Base-by-base conservation (phyloP, 2,329 filamentous ascomycete genomes). In the Stylonectria norvegica region DNA sequence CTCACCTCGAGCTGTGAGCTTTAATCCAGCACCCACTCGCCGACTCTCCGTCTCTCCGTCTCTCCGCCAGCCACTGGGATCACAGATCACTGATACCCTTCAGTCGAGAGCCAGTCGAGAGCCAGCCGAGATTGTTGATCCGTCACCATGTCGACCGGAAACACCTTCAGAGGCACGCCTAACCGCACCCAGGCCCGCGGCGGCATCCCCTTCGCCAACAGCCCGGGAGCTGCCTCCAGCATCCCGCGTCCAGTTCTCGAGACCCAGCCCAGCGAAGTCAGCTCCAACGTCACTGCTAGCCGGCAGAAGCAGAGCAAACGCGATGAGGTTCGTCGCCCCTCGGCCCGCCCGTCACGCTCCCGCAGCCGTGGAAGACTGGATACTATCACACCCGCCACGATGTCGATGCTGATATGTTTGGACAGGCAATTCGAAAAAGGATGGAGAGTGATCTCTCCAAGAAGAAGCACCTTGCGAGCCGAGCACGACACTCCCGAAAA, bases 371-470 rank as follows among this genome's bases (percentile, higher is more conserved):
- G n/a, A 23, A 10, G n/a, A 18, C n/a, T 23, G 22, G 9, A 16
- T 15, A 7, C 19, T 10, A 20, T 5, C 12, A 37, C 17, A 20
- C 27, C 34, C 20, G 16, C 11, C 36, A 20, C 40, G 23, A n/a
- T 25, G 33, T 32, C 33, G 12, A 39, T 48, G 27, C 50, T 55
- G 43, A 58, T 29, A 35, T 20, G 17, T 43, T 48, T 44, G 39
- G 50, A 50, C 62, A 97, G 93, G 93, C 93, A 37, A 97, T 98
- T 63, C 89, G 93, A 59, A 83, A 83, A 61, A 97, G 96, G 74
- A 85, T 98, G 75, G 93, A 98, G 74, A 91, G 80, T 61, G 93
- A 98, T 65, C 84, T 98, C 71, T 94, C 81, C 78, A 97, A 97
- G 75, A 97, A 97, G 81, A 95, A 89, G 71, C 81, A 89, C 61